phyloP scores from a whole-genome alignment of 441 rosid genomes.

The Isatis lusitanica region DNA sequence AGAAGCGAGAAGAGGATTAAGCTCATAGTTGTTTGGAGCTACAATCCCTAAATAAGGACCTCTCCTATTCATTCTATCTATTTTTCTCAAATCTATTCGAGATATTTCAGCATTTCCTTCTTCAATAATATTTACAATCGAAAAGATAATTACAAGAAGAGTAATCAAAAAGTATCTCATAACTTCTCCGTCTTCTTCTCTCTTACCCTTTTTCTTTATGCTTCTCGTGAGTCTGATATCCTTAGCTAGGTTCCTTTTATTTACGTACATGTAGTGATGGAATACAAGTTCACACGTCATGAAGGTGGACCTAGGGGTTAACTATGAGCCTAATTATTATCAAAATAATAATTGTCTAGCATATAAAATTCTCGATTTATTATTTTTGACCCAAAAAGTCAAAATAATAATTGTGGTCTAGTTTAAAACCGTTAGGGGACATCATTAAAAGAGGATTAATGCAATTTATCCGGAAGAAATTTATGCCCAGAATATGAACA shows the following conservation, averaged over 20 bases:
- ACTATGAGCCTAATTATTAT: too few relatives aligned
- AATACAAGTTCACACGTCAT: neutral
- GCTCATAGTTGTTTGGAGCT: conserved; percentile 64
- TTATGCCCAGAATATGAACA: too few relatives aligned
- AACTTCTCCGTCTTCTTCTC: neutral
- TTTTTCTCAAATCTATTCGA: conserved; percentile 13
- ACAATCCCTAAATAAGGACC: conserved; percentile 60
- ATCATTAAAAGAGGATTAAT: too few relatives aligned
- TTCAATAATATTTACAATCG: conserved; percentile 2
- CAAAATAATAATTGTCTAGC: too few relatives aligned
- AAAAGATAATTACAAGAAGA: conserved; percentile 28
- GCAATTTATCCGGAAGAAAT: too few relatives aligned
- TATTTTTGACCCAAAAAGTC: too few relatives aligned
- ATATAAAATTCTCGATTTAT: too few relatives aligned
- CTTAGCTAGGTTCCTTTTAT: neutral
- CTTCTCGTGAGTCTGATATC: conserved; percentile 11
- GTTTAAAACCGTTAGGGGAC: too few relatives aligned
- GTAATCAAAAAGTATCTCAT: conserved; percentile 25
- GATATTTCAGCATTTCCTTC: conserved; percentile 42
- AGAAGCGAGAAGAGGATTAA: conserved; percentile 70
- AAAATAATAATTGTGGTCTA: too few relatives aligned
- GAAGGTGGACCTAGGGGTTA: too few relatives aligned
- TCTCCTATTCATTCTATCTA: conserved; percentile 36
- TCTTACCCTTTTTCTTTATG: neutral
- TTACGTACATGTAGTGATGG: neutral